Base-by-base conservation (phyloP, 2,329 filamentous ascomycete genomes). In the Fusarium metavorans region DNA sequence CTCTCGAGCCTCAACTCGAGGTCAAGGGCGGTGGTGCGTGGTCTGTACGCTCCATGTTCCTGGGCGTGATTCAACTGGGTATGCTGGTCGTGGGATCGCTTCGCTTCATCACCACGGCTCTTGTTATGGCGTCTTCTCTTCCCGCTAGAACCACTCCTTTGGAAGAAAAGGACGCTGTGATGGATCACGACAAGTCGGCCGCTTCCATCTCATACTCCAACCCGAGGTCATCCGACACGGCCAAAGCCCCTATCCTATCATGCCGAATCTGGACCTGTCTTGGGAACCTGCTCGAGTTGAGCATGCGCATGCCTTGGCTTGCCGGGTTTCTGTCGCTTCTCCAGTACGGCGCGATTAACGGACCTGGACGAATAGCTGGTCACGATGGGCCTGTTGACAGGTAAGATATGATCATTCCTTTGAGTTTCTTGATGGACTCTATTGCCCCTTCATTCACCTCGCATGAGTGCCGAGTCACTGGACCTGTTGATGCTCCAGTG, bases 241-340 rank as follows among this genome's bases (percentile, higher is more conserved):
- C 59, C 71, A 89, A 87, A 81, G 88, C 88, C 68, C 93, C 95
- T 63, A 88, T 98, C 76, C 85, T 97, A 70, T 88, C 89, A 75
- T 98, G 97, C 88, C 91, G 90, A 78, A 82, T 94, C 62, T 98
- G 94, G 92, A 87, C 91, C 78, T 94, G 93, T 83, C 82, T 92
- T 66, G 92, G 91, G 72, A 92, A 91, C 81, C 83, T 97, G 72
- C 84, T 95, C 76, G 92, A 95, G 86, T 84, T 98, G 80, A 88
- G 92, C 76, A 83, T 86, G 75, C 93, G 95, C 83, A 97, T 98
- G 95, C 96, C 96, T 73, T 98, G 96, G 96, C 88, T 98, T 66
- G 88, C 88, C 80, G 94, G 94, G 80, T 86, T 90, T 76, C 82
- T 97, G 70, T 93, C 93, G 67, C 89, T 98, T 83, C 82, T 93